Percentiles rank a stretch among this genome's conserved stretches.
These are phyloP conservation scores for Eimeria zaria DNA, from an alignment of 169 alveolate species.

Conservation along the genomic window DNA sequence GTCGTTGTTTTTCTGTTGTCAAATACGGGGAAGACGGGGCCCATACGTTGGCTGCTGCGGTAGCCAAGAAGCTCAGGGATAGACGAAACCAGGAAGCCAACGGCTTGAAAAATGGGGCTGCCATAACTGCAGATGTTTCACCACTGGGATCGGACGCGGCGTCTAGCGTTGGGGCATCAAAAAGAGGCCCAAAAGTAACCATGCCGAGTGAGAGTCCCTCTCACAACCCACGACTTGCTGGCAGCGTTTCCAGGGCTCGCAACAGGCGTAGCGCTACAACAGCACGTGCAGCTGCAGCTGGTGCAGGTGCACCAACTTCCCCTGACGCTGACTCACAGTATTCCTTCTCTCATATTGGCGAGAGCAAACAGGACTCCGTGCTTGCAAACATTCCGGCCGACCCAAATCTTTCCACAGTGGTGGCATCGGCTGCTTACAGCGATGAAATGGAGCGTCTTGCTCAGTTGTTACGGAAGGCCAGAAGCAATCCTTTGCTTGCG, in stretches of 20 bases:
- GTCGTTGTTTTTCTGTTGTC: conserved; percentile 81
- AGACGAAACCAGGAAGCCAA: conserved; percentile 51
- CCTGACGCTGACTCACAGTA: background rate
- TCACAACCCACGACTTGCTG: background rate
- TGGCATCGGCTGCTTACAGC: conserved; percentile 77
- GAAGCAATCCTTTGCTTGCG: conserved; percentile 72
- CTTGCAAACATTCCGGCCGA: conserved; percentile 17
- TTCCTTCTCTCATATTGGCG: conserved; percentile 36
- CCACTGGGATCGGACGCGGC: background rate
- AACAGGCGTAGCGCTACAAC: conserved; percentile 16
- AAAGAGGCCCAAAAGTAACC: conserved; percentile 1
- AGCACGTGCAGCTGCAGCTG: background rate
- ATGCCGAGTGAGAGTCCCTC: conserved; percentile 5
- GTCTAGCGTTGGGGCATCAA: conserved; percentile 10
- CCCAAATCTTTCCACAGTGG: conserved; percentile 45
- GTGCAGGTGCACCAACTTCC: conserved; percentile 19
- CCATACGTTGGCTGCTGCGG: conserved; percentile 82
- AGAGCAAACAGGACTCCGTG: background rate
- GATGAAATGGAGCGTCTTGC: conserved; percentile 77
- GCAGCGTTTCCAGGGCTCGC: background rate
- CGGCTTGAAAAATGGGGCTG: conserved; percentile 9
- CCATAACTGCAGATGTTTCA: background rate
- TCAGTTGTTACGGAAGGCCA: conserved; percentile 63
- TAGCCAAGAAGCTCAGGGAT: conserved; percentile 82
- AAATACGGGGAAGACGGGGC: conserved; percentile 84